Evolutionary conservation across 148 eudicot species (phyloP).

Genomic region (Selenicereus undatus): DNA sequence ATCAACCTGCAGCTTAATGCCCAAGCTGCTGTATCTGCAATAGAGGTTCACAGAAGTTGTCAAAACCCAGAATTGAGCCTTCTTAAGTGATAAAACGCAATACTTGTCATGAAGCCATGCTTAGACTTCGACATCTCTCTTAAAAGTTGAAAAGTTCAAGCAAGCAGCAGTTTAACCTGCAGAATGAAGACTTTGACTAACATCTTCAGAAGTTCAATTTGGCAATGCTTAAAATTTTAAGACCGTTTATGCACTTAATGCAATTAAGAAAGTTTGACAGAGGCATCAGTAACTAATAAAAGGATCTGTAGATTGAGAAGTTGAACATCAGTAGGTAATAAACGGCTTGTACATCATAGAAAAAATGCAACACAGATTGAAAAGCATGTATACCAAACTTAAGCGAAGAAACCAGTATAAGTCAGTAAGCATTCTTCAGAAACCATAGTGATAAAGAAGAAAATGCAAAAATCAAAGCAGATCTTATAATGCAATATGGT

Average conservation of each 20-base stretch:
- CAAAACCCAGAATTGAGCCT: background rate
- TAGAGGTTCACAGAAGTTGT: constrained; percentile 1
- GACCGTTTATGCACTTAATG: background rate
- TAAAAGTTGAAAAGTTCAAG: background rate
- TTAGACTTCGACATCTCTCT: background rate
- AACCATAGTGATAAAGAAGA: background rate
- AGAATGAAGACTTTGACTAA: background rate
- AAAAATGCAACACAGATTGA: background rate
- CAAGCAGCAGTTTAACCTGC: background rate
- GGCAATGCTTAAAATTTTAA: background rate
- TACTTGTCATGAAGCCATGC: background rate
- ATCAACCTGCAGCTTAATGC: background rate
- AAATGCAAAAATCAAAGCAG: background rate
- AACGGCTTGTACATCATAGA: too few relatives aligned
- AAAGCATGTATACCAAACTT: background rate
- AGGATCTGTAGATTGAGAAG: too few relatives aligned
- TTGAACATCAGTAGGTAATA: too few relatives aligned
- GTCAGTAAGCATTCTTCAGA: background rate
- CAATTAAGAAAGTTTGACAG: background rate
- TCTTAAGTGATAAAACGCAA: background rate
- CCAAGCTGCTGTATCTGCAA: constrained; percentile 16
- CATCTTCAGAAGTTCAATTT: background rate
- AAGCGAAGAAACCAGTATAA: background rate
- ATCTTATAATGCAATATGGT: background rate
- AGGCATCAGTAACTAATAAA: background rate